Evolutionary conservation across 768 basidiomycete species (phyloP).

Genomic region (Rhizopogon vesiculosus): DNA sequence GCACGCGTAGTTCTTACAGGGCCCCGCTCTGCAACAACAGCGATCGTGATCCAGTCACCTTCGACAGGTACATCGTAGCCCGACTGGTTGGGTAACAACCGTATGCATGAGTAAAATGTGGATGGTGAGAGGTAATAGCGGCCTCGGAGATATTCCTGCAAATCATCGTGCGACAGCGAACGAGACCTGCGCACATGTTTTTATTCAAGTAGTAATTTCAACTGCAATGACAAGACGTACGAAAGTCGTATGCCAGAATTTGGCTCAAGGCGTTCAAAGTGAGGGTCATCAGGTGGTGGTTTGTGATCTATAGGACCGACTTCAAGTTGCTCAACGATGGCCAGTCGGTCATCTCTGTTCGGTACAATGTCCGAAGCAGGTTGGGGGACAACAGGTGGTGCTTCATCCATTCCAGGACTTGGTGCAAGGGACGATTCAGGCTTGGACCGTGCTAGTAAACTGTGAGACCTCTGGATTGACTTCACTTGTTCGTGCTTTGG

Average conservation of each 20-base stretch:
- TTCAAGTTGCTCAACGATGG: slow-evolving; percentile 70
- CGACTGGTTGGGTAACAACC: slow-evolving; percentile 71
- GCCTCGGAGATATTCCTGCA: slow-evolving; percentile 76
- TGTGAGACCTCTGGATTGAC: slow-evolving; percentile 26
- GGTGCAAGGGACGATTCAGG: background rate
- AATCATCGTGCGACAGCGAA: slow-evolving; percentile 61
- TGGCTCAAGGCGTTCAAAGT: slow-evolving; percentile 80
- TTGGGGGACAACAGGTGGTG: slow-evolving; percentile 1
- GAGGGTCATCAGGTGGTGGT: slow-evolving; percentile 66
- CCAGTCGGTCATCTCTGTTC: slow-evolving; percentile 55
- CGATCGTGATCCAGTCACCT: slow-evolving; percentile 95
- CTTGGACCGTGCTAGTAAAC: slow-evolving; percentile 16
- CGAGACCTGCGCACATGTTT: slow-evolving; percentile 52
- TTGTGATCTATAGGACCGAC: slow-evolving; percentile 76
- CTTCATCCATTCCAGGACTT: slow-evolving; percentile 4
- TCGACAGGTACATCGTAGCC: slow-evolving; percentile 89
- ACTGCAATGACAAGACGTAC: slow-evolving; percentile 42
- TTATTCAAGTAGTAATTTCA: background rate
- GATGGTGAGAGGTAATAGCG: slow-evolving; percentile 90
- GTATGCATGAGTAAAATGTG: slow-evolving; percentile 79
- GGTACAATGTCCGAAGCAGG: slow-evolving; percentile 4
- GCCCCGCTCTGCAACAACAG: slow-evolving; percentile 89
- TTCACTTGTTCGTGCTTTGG: slow-evolving; percentile 10
- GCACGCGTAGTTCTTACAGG: slow-evolving; percentile 69
- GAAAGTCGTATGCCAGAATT: slow-evolving; percentile 82